Evolutionary conservation across 208 protist genomes (phyloP), one percentile per base, ranked within the genome.

Genomic region (Tritrichomonas foetus): DNA sequence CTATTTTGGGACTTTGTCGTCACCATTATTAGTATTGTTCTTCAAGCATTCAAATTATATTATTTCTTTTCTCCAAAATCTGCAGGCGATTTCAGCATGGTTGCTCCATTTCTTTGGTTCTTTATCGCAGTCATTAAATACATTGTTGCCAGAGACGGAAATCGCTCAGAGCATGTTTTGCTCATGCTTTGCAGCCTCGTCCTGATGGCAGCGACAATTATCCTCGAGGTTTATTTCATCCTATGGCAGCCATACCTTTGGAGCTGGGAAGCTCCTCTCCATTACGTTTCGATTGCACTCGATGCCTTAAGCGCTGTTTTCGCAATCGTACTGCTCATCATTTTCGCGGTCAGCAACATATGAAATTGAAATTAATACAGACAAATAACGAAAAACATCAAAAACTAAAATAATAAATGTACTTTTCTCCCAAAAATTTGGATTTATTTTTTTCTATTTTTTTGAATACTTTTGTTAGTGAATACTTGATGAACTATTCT

Each of bases 211-310:
- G 74, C 41, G 9, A 53, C 25, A 11, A 53, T 84, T 53, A 11
- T 84, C 8, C 49, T 84, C 41, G 74, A 84, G 8, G 44, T 84
- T 53, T 84, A 84, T 84, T 84, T 84, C 44, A 49, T 84, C n/a
- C 2, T 84, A 3, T 84, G 74, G 74, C 74, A 84, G 22, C 74
- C 74, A 33, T 84, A 84, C 53, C 22, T 84, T 11, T 84, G 74
- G 74, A 25, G 2, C 22, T 84, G 44, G 36, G 74, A 84, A 84
- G 49, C n/a, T 53, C 36, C 44, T 30, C 36, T 84, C 25, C 74
- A 84, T 53, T 33, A 33, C n/a, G 44, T 84, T 33, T 84, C 74
- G n/a, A 47, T 84, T 47, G 36, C 53, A 33, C 36, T 84, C 25
- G 74, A 84, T 47, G 74, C 3, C 33, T 53, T 84, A 11, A 39